Percentiles rank a stretch among this genome's conserved stretches.
phyloP scores from a whole-genome alignment of 805 yeast species.

The Schwanniomyces sp. region DNA sequence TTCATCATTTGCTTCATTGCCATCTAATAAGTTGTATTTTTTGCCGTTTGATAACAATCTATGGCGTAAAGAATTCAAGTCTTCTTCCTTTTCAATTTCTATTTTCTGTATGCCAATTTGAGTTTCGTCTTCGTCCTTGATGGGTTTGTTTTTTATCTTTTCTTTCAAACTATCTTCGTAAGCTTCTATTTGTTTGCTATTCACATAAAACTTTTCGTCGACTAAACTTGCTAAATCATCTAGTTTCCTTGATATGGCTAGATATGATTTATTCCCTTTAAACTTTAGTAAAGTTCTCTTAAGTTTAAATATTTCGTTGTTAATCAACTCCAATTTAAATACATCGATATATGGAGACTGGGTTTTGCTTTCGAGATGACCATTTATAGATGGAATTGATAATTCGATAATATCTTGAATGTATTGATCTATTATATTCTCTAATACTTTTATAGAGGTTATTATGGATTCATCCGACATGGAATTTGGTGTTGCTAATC shows the following conservation, averaged over 20 bases:
- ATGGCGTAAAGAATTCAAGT: slow-evolving; percentile 20
- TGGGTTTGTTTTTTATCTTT: neutral
- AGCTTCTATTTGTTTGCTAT: slow-evolving; percentile 12
- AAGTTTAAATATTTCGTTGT: slow-evolving; percentile 12
- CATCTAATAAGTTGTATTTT: slow-evolving; percentile 6
- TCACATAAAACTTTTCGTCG: slow-evolving; percentile 22
- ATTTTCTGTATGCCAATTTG: neutral
- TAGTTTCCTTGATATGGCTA: slow-evolving; percentile 10
- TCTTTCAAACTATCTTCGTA: neutral
- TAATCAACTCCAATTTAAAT: slow-evolving; percentile 18
- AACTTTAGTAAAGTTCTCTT: slow-evolving; percentile 4
- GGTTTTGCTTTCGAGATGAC: neutral
- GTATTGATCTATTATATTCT: slow-evolving; percentile 19
- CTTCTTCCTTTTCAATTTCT: slow-evolving; percentile 12
- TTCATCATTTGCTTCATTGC: neutral
- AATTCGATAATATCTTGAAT: slow-evolving; percentile 12
- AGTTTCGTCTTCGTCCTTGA: neutral
- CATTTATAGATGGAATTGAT: slow-evolving; percentile 2
- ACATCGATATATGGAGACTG: slow-evolving; percentile 21
- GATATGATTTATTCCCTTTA: slow-evolving; percentile 11
- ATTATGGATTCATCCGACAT: slow-evolving; percentile 1
- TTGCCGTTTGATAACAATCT: slow-evolving; percentile 24
- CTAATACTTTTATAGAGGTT: slow-evolving; percentile 15
- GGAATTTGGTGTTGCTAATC: neutral
- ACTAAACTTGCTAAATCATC: slow-evolving; percentile 14